These are phyloP conservation scores for Ogataea methanolica DNA, from an alignment of 805 yeast species.

Conservation along the genomic window DNA sequence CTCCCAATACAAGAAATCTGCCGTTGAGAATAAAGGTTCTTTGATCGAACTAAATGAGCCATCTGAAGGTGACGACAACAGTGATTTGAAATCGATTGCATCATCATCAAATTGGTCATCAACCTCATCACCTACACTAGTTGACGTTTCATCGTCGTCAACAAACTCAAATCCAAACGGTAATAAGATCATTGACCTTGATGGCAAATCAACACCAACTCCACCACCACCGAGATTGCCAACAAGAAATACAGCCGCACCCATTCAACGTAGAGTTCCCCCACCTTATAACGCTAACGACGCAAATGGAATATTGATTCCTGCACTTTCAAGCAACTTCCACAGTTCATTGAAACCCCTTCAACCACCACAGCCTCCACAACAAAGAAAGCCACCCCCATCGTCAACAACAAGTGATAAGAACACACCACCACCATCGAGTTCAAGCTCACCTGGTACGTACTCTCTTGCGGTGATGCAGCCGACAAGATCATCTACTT, in stretches of 20 bases:
- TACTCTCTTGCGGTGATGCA: slow-evolving; percentile 24
- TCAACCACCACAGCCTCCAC: slow-evolving; percentile 2
- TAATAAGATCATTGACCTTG: slow-evolving; percentile 1
- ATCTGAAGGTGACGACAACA: slow-evolving; percentile 7
- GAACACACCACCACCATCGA: not conserved
- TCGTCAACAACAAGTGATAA: not conserved
- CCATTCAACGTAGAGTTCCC: slow-evolving; percentile 15
- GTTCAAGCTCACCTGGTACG: not conserved
- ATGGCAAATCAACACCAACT: slow-evolving; percentile 1
- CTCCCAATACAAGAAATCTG: slow-evolving; percentile 42
- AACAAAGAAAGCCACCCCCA: not conserved
- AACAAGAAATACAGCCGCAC: not conserved
- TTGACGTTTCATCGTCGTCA: slow-evolving; percentile 17
- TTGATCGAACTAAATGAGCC: slow-evolving; percentile 30
- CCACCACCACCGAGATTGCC: slow-evolving; percentile 12
- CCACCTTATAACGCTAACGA: slow-evolving; percentile 20
- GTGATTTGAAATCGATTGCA: slow-evolving; percentile 3
- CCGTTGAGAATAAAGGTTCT: slow-evolving; percentile 11
- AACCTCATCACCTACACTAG: slow-evolving; percentile 19
- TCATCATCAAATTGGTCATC: slow-evolving; percentile 19
- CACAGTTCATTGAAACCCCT: slow-evolving; percentile 7
- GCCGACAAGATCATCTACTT: slow-evolving; percentile 27
- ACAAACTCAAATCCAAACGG: slow-evolving; percentile 5
- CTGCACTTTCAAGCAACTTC: slow-evolving; percentile 19
- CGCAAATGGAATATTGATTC: slow-evolving; percentile 17